Conservation (phyloP, 768 basidiomycete species). For the Kwoniella heveanensis region DNA sequence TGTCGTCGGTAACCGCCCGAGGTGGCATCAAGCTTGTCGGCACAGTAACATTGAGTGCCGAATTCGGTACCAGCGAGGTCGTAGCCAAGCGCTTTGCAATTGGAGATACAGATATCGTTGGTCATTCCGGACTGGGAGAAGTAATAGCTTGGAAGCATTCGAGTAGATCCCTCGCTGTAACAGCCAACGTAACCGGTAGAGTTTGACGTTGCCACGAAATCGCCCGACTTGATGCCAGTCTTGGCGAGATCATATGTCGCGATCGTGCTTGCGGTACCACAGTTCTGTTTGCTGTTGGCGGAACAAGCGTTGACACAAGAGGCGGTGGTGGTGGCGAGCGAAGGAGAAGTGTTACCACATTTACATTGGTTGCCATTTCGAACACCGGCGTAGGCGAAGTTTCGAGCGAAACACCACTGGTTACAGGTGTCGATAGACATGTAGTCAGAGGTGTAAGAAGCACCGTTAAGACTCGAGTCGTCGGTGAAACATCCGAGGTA, state of each 20-base stretch:
- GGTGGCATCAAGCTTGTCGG: constrained; percentile 17
- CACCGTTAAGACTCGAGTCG: constrained; percentile 17
- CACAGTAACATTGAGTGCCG: constrained; percentile 30
- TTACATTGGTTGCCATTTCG: constrained; percentile 29
- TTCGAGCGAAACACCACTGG: constrained; percentile 22
- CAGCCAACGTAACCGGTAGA: constrained; percentile 31
- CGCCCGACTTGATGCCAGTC: constrained; percentile 18
- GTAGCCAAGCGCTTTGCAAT: constrained; percentile 25
- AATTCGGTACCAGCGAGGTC: constrained; percentile 30
- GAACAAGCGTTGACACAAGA: constrained; percentile 27
- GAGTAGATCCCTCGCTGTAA: constrained; percentile 20
- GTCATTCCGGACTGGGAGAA: constrained; percentile 28
- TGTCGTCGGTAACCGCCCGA: constrained; percentile 26
- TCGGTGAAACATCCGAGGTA: constrained; percentile 42
- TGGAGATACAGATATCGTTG: constrained; percentile 29
- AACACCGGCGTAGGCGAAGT: constrained; percentile 25
- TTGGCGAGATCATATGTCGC: constrained; percentile 26
- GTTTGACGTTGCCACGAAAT: constrained; percentile 14
- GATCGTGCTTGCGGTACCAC: constrained; percentile 30
- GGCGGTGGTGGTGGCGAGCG: constrained; percentile 21
- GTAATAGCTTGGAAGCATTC: constrained; percentile 18
- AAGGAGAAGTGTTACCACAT: constrained; percentile 28
- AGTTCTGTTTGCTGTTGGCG: constrained; percentile 25
- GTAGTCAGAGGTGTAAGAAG: constrained; percentile 16
- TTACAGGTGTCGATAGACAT: constrained; percentile 34